Evolutionary conservation across 768 basidiomycete species (phyloP).

Genomic region (Serendipita sp.): DNA sequence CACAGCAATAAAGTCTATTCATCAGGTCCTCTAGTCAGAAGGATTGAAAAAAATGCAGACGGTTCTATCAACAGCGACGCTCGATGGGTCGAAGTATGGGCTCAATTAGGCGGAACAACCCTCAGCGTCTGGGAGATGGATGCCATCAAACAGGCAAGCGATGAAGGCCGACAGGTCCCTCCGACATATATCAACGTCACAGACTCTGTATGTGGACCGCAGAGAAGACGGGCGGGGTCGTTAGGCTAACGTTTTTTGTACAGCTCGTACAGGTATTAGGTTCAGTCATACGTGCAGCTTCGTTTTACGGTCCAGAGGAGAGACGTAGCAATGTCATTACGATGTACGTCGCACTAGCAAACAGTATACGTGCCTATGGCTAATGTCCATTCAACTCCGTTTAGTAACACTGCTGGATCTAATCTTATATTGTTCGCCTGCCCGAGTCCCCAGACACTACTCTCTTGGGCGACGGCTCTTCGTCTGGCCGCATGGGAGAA

Average conservation of each 20-base stretch:
- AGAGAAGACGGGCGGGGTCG: conserved; percentile 7
- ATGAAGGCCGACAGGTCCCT: conserved; percentile 64
- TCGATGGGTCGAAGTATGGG: conserved; percentile 76
- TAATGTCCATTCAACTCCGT: not conserved
- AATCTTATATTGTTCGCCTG: conserved; percentile 85
- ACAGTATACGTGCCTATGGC: not conserved
- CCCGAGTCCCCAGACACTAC: conserved; percentile 46
- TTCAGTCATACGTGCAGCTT: conserved; percentile 48
- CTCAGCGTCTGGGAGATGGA: conserved; percentile 87
- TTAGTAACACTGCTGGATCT: conserved; percentile 73
- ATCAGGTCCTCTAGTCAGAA: conserved; percentile 65
- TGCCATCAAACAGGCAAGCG: conserved; percentile 69
- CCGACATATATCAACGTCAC: conserved; percentile 78
- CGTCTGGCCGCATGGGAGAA: conserved; percentile 91
- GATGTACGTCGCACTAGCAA: conserved; percentile 23
- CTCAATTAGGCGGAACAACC: conserved; percentile 76
- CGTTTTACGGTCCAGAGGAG: conserved; percentile 31
- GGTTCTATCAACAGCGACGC: conserved; percentile 60
- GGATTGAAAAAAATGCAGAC: conserved; percentile 62
- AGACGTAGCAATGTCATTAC: conserved; percentile 69
- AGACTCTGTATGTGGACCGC: conserved; percentile 50
- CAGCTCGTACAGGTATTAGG: conserved; percentile 71
- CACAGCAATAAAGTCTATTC: conserved; percentile 79
- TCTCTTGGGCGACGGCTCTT: conserved; percentile 84
- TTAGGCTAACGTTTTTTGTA: conserved; percentile 8